Evolutionary conservation across 169 alveolate species (phyloP).

Genomic region (Eimeria necatrix): DNA sequence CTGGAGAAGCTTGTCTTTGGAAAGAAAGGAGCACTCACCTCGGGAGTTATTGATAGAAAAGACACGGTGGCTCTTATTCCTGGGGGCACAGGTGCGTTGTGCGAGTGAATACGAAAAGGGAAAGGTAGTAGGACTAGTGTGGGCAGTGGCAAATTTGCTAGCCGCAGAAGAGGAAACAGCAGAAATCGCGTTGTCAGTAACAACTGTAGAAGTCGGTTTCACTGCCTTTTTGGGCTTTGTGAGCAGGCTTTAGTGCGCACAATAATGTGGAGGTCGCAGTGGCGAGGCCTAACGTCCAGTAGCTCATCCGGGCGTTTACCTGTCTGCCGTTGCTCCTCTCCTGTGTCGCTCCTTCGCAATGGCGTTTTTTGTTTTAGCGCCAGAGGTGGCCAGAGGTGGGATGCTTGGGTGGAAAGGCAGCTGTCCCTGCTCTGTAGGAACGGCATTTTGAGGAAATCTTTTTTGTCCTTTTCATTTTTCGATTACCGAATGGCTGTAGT

Average conservation of each 20-base stretch:
- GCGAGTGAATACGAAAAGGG: not conserved
- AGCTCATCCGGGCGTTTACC: not conserved
- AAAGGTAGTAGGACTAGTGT: not conserved
- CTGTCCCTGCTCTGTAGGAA: too few species aligned
- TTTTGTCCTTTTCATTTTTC: too few species aligned
- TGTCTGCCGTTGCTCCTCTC: too few species aligned
- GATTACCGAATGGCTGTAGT: too few species aligned
- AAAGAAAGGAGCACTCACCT: conserved; percentile 61
- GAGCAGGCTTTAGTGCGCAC: conserved; percentile 65
- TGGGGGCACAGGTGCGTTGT: conserved; percentile 60
- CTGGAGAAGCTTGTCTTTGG: conserved; percentile 63
- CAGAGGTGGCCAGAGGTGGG: too few species aligned
- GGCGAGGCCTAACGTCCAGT: conserved; percentile 70
- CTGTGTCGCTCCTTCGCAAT: too few species aligned
- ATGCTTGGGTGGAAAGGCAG: too few species aligned
- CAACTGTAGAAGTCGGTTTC: not conserved
- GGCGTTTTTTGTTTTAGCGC: too few species aligned
- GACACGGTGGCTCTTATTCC: conserved; percentile 55
- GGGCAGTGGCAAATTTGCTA: not conserved
- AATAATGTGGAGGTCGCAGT: conserved; percentile 64
- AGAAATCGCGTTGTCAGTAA: not conserved
- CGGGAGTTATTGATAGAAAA: conserved; percentile 48
- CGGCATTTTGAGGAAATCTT: too few species aligned
- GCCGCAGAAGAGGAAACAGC: not conserved
- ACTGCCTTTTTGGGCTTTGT: not conserved